Conservation (phyloP, 2,329 filamentous ascomycete genomes). For the Botryosphaeria dothidea region DNA sequence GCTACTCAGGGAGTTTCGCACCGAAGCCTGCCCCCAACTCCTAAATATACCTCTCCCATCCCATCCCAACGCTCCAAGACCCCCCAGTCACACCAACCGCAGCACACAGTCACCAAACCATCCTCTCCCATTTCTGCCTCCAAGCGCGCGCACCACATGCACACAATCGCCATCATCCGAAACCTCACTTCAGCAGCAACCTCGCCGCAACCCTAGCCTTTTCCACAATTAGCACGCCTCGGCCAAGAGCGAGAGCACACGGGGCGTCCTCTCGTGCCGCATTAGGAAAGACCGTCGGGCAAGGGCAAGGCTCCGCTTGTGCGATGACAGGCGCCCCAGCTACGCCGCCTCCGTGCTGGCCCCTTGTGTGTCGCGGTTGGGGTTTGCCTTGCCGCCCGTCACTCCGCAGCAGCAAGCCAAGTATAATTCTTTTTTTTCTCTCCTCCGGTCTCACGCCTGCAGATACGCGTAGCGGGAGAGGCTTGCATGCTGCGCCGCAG, state of each 20-base stretch:
- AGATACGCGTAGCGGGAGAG: not conserved
- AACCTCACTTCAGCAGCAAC: not conserved
- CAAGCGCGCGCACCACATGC: not conserved
- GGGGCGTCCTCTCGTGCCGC: no score
- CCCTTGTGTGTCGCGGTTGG: not conserved
- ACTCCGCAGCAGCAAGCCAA: not conserved
- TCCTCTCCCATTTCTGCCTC: not conserved
- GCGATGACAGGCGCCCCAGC: not conserved
- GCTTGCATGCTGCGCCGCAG: slow-evolving; percentile 1
- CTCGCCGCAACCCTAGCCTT: not conserved
- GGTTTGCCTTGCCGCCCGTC: not conserved
- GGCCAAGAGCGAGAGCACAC: no score
- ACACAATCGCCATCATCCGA: not conserved
- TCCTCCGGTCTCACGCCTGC: not conserved
- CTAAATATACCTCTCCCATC: not conserved
- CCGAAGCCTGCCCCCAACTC: not conserved
- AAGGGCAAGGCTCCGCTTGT: not conserved
- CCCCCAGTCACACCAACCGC: not conserved
- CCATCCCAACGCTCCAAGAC: not conserved
- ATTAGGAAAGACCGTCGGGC: no score
- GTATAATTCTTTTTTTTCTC: no score
- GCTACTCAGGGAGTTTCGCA: not conserved
- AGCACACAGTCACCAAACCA: not conserved
- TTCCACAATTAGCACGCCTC: not conserved
- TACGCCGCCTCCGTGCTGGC: not conserved